phyloP scores from a whole-genome alignment of 352 stramenopile species.

The Blastocystis sp. region DNA sequence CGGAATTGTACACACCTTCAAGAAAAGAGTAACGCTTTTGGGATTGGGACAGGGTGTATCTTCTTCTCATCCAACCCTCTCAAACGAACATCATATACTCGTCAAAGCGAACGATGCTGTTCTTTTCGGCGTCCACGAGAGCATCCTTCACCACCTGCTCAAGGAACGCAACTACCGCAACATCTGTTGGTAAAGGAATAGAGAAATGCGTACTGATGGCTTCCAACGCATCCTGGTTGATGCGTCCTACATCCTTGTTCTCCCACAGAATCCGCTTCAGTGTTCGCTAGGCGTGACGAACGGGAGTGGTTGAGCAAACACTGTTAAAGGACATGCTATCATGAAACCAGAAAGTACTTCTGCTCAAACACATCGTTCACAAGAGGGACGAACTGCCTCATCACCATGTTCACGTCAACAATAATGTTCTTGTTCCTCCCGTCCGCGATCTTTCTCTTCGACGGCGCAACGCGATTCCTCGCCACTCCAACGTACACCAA shows the following conservation, averaged over 20 bases:
- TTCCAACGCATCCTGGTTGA: not conserved
- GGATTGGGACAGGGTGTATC: not conserved
- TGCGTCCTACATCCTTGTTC: slow-evolving; percentile 12
- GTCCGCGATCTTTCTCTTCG: not conserved
- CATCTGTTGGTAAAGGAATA: not conserved
- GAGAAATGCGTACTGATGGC: not conserved
- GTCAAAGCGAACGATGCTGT: not conserved
- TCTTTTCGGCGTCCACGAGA: not conserved
- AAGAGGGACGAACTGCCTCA: not conserved
- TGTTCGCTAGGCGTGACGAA: not conserved
- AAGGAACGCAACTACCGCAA: not conserved
- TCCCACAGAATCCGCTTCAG: slow-evolving; percentile 39
- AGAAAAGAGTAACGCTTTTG: slow-evolving; percentile 11
- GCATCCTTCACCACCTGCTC: not conserved
- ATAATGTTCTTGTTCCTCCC: slow-evolving; percentile 21
- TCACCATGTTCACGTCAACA: not conserved
- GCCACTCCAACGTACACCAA: not conserved
- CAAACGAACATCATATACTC: slow-evolving; percentile 11
- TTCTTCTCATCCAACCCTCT: not conserved
- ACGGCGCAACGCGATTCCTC: not conserved
- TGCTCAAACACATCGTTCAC: slow-evolving; percentile 9
- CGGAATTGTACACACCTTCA: not conserved
- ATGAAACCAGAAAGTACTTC: not conserved
- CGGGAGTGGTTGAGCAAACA: not conserved
- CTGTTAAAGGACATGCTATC: slow-evolving; percentile 18